Percentiles rank a stretch among this genome's conserved stretches.
These are phyloP conservation scores for Phytophthora parvispora DNA, from an alignment of 352 stramenopile species.

Conservation along the genomic window DNA sequence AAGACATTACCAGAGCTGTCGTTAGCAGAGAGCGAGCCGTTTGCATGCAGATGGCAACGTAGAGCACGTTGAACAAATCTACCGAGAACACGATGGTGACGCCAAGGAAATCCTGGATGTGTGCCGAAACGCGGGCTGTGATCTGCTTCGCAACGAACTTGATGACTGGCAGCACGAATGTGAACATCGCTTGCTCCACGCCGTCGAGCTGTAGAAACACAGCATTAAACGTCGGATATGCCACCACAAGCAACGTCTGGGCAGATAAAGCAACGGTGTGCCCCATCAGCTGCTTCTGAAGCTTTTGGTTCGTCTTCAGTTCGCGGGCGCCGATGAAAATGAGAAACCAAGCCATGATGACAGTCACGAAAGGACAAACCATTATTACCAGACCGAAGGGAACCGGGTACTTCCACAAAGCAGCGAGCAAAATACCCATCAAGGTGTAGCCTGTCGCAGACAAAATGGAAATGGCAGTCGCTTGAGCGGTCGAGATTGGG, in stretches of 20 bases:
- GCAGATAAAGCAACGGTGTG: conserved; percentile 13
- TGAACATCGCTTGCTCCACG: conserved; percentile 21
- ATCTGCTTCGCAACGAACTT: conserved; percentile 42
- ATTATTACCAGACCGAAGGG: conserved; percentile 34
- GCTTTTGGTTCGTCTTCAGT: conserved; percentile 15
- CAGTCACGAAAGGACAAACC: conserved; percentile 16
- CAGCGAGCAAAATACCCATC: conserved; percentile 14
- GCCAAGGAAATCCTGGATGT: conserved; percentile 37
- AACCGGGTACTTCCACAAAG: conserved; percentile 32
- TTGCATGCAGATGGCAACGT: conserved; percentile 47
- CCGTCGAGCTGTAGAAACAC: conserved; percentile 21
- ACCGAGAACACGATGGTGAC: conserved; percentile 33
- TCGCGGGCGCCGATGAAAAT: conserved; percentile 13
- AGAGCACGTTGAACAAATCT: conserved; percentile 48
- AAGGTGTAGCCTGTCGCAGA: conserved; percentile 23
- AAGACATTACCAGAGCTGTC: conserved; percentile 16
- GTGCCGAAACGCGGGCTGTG: conserved; percentile 4
- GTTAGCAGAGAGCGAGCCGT: conserved; percentile 26
- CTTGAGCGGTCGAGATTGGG: conserved; percentile 6
- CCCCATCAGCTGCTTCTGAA: conserved; percentile 19
- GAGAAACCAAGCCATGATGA: conserved; percentile 26
- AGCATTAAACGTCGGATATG: conserved; percentile 36
- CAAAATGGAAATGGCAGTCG: conserved; percentile 2
- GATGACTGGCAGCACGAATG: conserved; percentile 24
- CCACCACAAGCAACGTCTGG: conserved; percentile 28